These are phyloP conservation scores for Mollisia scopiformis DNA, from an alignment of 2,329 filamentous ascomycete species.

Conservation along the genomic window DNA sequence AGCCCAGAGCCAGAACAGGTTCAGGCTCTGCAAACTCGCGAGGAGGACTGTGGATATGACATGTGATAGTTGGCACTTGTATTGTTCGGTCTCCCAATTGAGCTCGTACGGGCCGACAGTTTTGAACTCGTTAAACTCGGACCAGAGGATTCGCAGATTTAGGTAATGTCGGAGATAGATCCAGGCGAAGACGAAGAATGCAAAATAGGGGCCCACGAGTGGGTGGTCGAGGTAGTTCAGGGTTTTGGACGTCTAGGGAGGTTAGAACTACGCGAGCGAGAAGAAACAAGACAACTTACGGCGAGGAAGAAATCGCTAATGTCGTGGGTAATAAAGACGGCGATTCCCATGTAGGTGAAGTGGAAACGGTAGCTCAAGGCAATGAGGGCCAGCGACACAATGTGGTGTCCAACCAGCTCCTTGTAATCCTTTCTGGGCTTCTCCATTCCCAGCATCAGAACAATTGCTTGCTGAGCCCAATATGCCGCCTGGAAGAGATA, in stretches of 20 bases:
- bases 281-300: constrained; percentile 52
- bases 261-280: neutral
- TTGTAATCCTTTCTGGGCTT: constrained; percentile 95
- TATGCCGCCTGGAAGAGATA: constrained; percentile 94
- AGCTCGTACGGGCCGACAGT: constrained; percentile 76
- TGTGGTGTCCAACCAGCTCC: constrained; percentile 88
- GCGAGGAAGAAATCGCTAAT: constrained; percentile 96
- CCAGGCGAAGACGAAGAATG: constrained; percentile 80
- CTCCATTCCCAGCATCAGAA: constrained; percentile 83
- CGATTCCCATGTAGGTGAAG: constrained; percentile 92
- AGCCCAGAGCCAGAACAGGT: constrained; percentile 81
- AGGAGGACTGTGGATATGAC: constrained; percentile 69
- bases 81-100: constrained; percentile 76
- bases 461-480: constrained; percentile 93
- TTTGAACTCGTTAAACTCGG: constrained; percentile 74
- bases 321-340: constrained; percentile 93
- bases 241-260: constrained; percentile 76
- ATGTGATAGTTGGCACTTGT: constrained; percentile 74
- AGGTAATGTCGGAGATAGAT: constrained; percentile 88
- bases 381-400: constrained; percentile 85
- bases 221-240: constrained; percentile 87
- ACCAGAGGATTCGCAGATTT: constrained; percentile 77
- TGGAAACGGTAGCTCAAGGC: constrained; percentile 91
- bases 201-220: constrained; percentile 83
- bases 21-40: constrained; percentile 70